A percentile compares a stretch with the other conserved stretches of the same genome.
These are phyloP conservation scores for Cercospora zeina DNA, from an alignment of 2,329 filamentous ascomycete species.

Conservation along the genomic window DNA sequence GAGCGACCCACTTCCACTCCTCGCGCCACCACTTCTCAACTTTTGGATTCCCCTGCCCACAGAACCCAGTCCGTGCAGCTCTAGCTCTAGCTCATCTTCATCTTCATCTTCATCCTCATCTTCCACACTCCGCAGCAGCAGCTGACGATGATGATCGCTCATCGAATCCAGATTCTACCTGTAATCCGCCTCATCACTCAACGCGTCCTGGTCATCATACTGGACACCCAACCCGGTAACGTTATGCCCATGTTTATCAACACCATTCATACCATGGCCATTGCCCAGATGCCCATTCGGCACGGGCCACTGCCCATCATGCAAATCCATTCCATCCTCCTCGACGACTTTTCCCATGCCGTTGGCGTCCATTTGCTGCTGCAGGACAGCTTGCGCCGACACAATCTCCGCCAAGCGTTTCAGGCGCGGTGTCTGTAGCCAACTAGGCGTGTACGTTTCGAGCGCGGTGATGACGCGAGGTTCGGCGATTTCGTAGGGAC, in stretches of 20 bases:
- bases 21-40: background rate
- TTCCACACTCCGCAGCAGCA: background rate
- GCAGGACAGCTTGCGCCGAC: slow-evolving; percentile 90
- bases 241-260: slow-evolving; percentile 14
- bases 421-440: slow-evolving; percentile 92
- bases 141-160: background rate
- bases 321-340: slow-evolving; percentile 30
- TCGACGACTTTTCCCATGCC: slow-evolving; percentile 33
- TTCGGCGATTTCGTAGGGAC: slow-evolving; percentile 97
- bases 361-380: slow-evolving; percentile 50
- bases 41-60: background rate
- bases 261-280: slow-evolving; percentile 18
- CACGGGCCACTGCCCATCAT: slow-evolving; percentile 30
- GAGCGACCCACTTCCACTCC: background rate
- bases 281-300: slow-evolving; percentile 22
- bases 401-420: slow-evolving; percentile 99
- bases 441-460: slow-evolving; percentile 97
- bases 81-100: background rate
- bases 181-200: slow-evolving; percentile 22
- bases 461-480: slow-evolving; percentile 92
- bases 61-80: background rate
- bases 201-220: slow-evolving; percentile 20
- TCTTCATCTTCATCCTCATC: background rate
- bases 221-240: slow-evolving; percentile 18
- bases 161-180: slow-evolving; percentile 19